A percentile compares a stretch with the other conserved stretches of the same genome.
Evolutionary conservation across 768 basidiomycete species (phyloP).

Genomic region (Peribolospora baueri): DNA sequence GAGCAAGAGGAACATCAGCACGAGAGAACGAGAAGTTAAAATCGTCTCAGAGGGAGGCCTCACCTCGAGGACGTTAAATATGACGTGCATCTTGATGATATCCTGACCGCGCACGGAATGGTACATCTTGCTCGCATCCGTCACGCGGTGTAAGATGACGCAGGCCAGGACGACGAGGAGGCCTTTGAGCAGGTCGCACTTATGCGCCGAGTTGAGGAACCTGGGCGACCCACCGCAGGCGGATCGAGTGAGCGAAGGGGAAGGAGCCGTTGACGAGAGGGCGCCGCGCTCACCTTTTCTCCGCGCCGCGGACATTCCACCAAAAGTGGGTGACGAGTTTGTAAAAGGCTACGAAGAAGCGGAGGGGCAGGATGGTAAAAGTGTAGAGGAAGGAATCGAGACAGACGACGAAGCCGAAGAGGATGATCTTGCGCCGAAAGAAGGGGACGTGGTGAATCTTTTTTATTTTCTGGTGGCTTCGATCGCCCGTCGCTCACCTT

Average conservation of each 20-base stretch:
- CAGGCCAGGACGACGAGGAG: constrained; percentile 52
- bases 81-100: constrained; percentile 94
- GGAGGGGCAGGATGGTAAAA: constrained; percentile 89
- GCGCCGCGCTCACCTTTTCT: background rate
- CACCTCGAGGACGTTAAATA: constrained; percentile 95
- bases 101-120: constrained; percentile 94
- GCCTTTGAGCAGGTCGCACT: constrained; percentile 70
- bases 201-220: constrained; percentile 57
- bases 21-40: background rate
- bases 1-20: background rate
- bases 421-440: constrained; percentile 37
- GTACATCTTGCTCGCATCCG: constrained; percentile 93
- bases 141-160: constrained; percentile 47
- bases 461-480: background rate
- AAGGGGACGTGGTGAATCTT: background rate
- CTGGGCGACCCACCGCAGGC: constrained; percentile 4
- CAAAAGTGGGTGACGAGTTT: constrained; percentile 15
- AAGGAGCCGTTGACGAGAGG: constrained; percentile 25
- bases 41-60: constrained; percentile 9
- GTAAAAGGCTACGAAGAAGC: constrained; percentile 41
- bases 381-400: constrained; percentile 93
- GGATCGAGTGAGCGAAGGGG: constrained; percentile 20
- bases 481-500: constrained; percentile 32
- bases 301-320: background rate
- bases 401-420: constrained; percentile 79